Conservation (phyloP, 2,329 filamentous ascomycete species). For the Botrytis deweyae region DNA sequence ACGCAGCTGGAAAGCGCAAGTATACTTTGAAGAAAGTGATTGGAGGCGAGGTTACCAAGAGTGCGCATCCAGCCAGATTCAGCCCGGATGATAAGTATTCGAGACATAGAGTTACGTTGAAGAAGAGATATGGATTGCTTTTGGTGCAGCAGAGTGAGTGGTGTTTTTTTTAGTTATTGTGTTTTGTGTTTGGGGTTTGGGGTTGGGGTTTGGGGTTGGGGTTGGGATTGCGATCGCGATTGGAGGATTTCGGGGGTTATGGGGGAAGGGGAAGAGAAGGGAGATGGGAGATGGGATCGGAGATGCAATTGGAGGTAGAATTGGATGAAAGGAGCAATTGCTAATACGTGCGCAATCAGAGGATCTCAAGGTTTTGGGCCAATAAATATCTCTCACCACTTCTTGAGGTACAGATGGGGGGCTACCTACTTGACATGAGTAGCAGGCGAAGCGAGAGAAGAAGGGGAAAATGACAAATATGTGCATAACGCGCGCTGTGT, state of each 20-base stretch:
- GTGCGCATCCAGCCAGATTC: conserved; percentile 92
- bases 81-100: conserved; percentile 99
- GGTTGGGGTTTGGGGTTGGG: too few relatives aligned
- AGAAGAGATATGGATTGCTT: conserved; percentile 87
- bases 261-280: neutral
- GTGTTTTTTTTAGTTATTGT: neutral
- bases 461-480: neutral
- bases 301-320: neutral
- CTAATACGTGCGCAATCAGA: conserved; percentile 37
- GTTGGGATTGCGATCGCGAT: neutral
- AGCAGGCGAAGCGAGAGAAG: neutral
- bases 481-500: neutral
- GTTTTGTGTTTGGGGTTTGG: neutral
- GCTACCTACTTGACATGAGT: neutral
- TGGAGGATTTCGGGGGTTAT: neutral
- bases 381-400: conserved; percentile 32
- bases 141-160: conserved; percentile 71
- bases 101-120: conserved; percentile 89
- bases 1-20: conserved; percentile 76
- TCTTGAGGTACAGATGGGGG: neutral
- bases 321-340: conserved; percentile 12
- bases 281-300: neutral
- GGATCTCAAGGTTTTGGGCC: conserved; percentile 46
- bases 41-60: conserved; percentile 85
- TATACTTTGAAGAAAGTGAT: conserved; percentile 95